Percentiles rank a stretch among this genome's conserved stretches.
These are phyloP conservation scores for Sclerotinia minor DNA, from an alignment of 2,329 filamentous ascomycete species.

Conservation along the genomic window DNA sequence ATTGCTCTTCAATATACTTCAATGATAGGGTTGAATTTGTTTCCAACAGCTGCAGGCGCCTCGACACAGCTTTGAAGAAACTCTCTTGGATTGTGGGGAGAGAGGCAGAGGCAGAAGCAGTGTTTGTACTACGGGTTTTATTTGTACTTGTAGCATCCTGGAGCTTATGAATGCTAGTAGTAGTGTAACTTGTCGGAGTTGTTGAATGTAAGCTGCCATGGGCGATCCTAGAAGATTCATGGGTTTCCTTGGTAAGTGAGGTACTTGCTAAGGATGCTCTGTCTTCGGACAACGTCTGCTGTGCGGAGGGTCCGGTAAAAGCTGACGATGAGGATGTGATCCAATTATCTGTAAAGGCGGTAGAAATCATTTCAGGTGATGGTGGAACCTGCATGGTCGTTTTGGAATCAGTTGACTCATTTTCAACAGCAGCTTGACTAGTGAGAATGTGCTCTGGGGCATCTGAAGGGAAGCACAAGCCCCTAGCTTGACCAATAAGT, in stretches of 20 bases:
- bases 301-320: conserved; percentile 17
- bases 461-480: conserved; percentile 22
- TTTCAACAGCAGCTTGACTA: conserved; percentile 10
- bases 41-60: conserved; percentile 87
- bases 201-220: conserved; percentile 25
- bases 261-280: neutral
- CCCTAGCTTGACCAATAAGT: neutral
- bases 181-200: conserved; percentile 23
- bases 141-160: conserved; percentile 31
- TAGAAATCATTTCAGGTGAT: conserved; percentile 22
- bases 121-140: conserved; percentile 43
- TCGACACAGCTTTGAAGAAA: conserved; percentile 96
- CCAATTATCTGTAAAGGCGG: conserved; percentile 16
- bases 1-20: conserved; percentile 96
- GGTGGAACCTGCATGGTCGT: conserved; percentile 18
- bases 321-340: conserved; percentile 18
- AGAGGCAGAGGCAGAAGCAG: conserved; percentile 50
- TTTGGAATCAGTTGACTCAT: conserved; percentile 1
- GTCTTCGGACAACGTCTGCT: conserved; percentile 10
- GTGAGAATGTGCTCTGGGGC: conserved; percentile 17
- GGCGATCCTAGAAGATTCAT: conserved; percentile 22
- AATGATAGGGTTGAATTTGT: conserved; percentile 89
- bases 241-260: conserved; percentile 6
- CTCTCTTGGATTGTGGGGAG: conserved; percentile 91
- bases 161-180: conserved; percentile 28